phyloP scores from a whole-genome alignment of 768 basidiomycete species.

The Russula foetens region DNA sequence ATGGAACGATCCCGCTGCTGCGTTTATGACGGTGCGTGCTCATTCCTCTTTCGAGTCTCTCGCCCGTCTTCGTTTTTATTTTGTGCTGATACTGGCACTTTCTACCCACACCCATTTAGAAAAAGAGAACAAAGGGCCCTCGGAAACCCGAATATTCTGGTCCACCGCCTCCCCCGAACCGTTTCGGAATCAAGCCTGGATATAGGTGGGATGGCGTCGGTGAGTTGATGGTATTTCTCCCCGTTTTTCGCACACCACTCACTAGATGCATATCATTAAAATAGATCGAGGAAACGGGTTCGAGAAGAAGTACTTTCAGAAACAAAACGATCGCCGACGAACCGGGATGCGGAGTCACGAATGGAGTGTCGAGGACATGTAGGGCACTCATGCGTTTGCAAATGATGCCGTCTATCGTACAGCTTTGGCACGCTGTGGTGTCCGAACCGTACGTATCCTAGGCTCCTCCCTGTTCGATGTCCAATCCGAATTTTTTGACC shows the following conservation, averaged over 20 bases:
- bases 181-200: constrained; percentile 91
- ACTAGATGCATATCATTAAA: background rate
- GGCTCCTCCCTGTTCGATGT: background rate
- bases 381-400: constrained; percentile 19
- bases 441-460: background rate
- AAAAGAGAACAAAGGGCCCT: constrained; percentile 67
- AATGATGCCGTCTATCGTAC: background rate
- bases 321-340: constrained; percentile 66
- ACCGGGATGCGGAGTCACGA: constrained; percentile 63
- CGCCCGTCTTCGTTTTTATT: background rate
- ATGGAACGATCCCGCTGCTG: constrained; percentile 98
- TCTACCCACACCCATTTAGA: constrained; percentile 37
- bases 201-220: constrained; percentile 99
- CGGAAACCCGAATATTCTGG: constrained; percentile 80
- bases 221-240: constrained; percentile 30
- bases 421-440: background rate
- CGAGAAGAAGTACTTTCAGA: constrained; percentile 88
- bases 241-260: background rate
- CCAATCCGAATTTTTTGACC: background rate
- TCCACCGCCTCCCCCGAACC: constrained; percentile 86
- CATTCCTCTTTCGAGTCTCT: background rate
- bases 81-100: background rate
- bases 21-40: constrained; percentile 73
- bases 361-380: constrained; percentile 95
- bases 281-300: constrained; percentile 89